Evolutionary conservation across 1,139 yeast genomes (phyloP), one percentile per base, ranked within the genome.

Genomic region (Zygoascus sp.): DNA sequence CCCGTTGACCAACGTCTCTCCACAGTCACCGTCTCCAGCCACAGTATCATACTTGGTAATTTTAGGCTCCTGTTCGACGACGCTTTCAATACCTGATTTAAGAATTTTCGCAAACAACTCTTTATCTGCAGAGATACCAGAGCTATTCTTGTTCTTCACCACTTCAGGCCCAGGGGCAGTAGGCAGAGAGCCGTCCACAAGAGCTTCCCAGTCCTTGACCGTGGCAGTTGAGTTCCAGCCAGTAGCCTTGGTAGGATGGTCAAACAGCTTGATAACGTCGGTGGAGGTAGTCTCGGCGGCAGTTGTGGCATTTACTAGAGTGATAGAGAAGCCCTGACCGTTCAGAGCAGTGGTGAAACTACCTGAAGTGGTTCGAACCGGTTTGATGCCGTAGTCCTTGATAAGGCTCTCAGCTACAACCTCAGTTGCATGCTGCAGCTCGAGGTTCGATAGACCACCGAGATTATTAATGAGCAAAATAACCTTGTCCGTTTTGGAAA

Each of bases 11-110:
- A 90, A 70, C 0, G 97, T 90, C 59, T 87, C 94, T 41, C 97
- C 97, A 68, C 97, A 89, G 63, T 90, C 97, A 57, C 97, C 97
- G 64, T 90, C 97, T 51, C 97, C 97, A 1, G 92, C 97, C 56
- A 81, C 74, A 1, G 95, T 85, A 60, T 90, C 97, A 57, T 84
- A 81, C 52, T 79, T 76, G 0, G 97, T 90, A 59, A 90, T 83
- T 56, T 79, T 76, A 3, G 96, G 94, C 63, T 89, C 97, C 15
- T 72, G 69, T 64, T 73, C 60, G 63, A 74, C 57, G 65, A 77
- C 62, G 65, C 67, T 45, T 58, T 74, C 58, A 55, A 86, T 76
- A 25, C 86, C 90, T 5, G 65, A 57, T 22, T 60, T 62, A 42
- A 83, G 64, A 8, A 73, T 63, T 2, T 58, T 53, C 52, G 67